Evolutionary conservation across 2,329 filamentous ascomycete genomes (phyloP).

Genomic region (Ophiostoma novo-ulmi): DNA sequence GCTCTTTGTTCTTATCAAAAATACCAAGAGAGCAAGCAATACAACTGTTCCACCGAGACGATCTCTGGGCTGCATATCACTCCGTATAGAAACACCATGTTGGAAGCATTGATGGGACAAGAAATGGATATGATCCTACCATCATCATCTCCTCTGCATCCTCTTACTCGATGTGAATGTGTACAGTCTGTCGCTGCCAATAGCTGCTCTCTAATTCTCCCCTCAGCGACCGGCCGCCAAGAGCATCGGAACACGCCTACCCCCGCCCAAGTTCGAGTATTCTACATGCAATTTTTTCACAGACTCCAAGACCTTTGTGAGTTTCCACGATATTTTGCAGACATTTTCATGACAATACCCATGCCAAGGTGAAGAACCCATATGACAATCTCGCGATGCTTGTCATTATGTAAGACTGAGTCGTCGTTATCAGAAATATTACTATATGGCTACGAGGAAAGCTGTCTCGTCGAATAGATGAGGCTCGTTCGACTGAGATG

Average conservation of each 20-base stretch:
- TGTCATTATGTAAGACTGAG: conserved; percentile 8
- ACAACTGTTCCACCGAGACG: background rate
- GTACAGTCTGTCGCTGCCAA: background rate
- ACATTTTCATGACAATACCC: background rate
- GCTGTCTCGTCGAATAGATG: background rate
- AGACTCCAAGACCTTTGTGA: background rate
- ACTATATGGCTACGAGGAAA: background rate
- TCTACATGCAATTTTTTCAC: background rate
- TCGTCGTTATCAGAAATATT: background rate
- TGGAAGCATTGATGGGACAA: background rate
- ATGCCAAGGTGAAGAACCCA: background rate
- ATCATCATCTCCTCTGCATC: background rate
- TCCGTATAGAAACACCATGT: background rate
- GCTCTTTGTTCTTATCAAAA: conserved; percentile 1
- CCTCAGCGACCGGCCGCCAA: background rate
- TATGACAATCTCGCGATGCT: background rate
- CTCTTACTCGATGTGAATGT: conserved; percentile 1
- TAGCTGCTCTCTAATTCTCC: background rate
- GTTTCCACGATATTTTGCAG: background rate
- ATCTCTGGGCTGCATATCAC: background rate
- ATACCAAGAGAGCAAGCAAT: background rate
- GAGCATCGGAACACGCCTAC: background rate
- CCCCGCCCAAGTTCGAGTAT: background rate
- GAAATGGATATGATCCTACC: background rate
- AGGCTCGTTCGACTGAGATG: background rate